A percentile compares a stretch with the other conserved stretches of the same genome.
These are phyloP conservation scores for Aspergillus udagawae DNA, from an alignment of 2,329 filamentous ascomycete species.

Conservation along the genomic window DNA sequence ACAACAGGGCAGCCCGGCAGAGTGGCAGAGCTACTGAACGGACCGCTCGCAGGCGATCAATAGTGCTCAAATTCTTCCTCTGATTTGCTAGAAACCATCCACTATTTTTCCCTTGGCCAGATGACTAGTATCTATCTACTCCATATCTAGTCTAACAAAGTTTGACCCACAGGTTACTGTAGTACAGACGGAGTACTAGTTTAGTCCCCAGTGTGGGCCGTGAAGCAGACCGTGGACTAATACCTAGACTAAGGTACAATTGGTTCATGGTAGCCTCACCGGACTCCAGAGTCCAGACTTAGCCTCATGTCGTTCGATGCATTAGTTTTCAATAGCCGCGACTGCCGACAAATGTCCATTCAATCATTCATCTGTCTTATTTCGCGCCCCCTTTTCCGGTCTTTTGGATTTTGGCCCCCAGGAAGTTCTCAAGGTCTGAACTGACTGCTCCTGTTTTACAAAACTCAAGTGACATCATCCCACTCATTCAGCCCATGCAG, in stretches of 20 bases:
- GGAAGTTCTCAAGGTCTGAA: background rate
- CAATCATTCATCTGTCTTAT: background rate
- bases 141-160: too few relatives aligned
- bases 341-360: slow-evolving; percentile 18
- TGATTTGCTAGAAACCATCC: slow-evolving; percentile 7
- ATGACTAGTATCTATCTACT: background rate
- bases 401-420: background rate
- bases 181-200: background rate
- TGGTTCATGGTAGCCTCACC: background rate
- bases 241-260: background rate
- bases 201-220: background rate
- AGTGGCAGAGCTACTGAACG: slow-evolving; percentile 13
- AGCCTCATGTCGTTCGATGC: background rate
- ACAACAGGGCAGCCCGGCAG: slow-evolving; percentile 10
- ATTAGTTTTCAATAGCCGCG: slow-evolving; percentile 17
- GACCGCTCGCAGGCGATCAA: slow-evolving; percentile 17
- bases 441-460: background rate
- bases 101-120: background rate
- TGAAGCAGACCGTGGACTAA: background rate
- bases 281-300: too few relatives aligned
- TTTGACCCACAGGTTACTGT: too few relatives aligned
- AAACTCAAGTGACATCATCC: background rate
- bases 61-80: slow-evolving; percentile 5
- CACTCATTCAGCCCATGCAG: background rate
- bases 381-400: background rate